phyloP scores from a whole-genome alignment of 768 basidiomycete genomes.

The Chiua virens region DNA sequence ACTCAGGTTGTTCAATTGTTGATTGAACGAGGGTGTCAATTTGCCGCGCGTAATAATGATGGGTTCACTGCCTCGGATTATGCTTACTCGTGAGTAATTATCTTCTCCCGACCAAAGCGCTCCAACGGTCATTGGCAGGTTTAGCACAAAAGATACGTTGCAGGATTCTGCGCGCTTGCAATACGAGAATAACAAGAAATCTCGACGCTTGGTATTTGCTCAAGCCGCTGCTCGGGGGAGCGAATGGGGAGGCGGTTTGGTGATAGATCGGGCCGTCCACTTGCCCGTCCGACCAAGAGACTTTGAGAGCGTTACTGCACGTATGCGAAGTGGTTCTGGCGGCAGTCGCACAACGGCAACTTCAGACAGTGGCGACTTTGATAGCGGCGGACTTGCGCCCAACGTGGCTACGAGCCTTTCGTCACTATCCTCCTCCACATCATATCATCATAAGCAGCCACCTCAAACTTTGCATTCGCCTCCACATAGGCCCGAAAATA shows the following conservation, averaged over 20 bases:
- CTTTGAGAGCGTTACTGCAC: slow-evolving; percentile 39
- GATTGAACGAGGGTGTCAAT: slow-evolving; percentile 87
- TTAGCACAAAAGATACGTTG: slow-evolving; percentile 71
- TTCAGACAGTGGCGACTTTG: slow-evolving; percentile 70
- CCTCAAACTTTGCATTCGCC: slow-evolving; percentile 42
- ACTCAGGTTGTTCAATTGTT: slow-evolving; percentile 76
- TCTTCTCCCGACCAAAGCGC: background rate
- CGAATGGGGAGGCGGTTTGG: slow-evolving; percentile 52
- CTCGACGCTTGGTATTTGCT: slow-evolving; percentile 66
- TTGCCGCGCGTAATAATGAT: slow-evolving; percentile 80
- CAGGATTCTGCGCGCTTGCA: slow-evolving; percentile 79
- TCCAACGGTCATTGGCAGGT: slow-evolving; percentile 40
- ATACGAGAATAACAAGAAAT: slow-evolving; percentile 78
- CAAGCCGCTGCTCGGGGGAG: slow-evolving; percentile 69
- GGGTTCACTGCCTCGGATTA: slow-evolving; percentile 93
- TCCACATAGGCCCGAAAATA: slow-evolving; percentile 36
- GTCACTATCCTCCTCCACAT: slow-evolving; percentile 63
- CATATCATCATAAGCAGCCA: slow-evolving; percentile 46
- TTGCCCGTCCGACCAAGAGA: slow-evolving; percentile 48
- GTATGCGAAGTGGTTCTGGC: slow-evolving; percentile 80
- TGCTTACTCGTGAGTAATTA: slow-evolving; percentile 52
- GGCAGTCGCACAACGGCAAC: slow-evolving; percentile 76
- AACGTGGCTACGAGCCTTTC: slow-evolving; percentile 47
- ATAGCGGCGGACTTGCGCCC: slow-evolving; percentile 42
- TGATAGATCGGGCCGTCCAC: slow-evolving; percentile 45